Percentiles rank a stretch among this genome's conserved stretches.
Evolutionary conservation across 306 rosid species (phyloP).

Genomic region (Cucumis sativus): Cucumber_9930_V3 NC_026659.2:19732501-19733000

Average conservation of each 20-base stretch:
- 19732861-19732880: constrained; percentile 72
- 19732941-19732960: constrained; percentile 70
- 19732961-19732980: constrained; percentile 94
- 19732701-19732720: background rate
- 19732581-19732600: background rate
- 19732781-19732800: constrained; percentile 22
- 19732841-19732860: constrained; percentile 92
- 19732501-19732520: constrained; percentile 86
- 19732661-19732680: background rate
- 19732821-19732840: constrained; percentile 91
- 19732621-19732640: background rate
- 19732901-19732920: constrained; percentile 84
- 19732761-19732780: background rate
- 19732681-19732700: background rate
- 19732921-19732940: constrained; percentile 50
- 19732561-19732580: background rate
- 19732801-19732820: constrained; percentile 98
- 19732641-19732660: background rate
- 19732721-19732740: background rate
- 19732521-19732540: constrained; percentile 33
- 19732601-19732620: background rate
- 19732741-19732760: background rate
- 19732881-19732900: constrained; percentile 66
- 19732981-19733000: constrained; percentile 90
- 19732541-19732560: background rate